Evolutionary conservation across 2,329 filamentous ascomycete species (phyloP).

Genomic region (Monosporascus ibericus): DNA sequence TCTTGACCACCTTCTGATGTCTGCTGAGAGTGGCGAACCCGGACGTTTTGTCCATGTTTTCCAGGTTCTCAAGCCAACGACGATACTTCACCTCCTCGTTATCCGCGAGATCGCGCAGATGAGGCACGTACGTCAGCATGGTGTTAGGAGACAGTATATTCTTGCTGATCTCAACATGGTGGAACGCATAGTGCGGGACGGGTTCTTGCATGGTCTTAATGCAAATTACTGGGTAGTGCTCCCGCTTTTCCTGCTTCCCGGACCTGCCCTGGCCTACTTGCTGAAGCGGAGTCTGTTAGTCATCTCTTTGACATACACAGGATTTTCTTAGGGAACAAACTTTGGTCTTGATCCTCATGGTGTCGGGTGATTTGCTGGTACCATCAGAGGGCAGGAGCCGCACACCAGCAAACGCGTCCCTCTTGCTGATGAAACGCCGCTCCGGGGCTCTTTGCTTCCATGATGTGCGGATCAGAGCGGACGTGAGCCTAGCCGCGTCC

Average conservation of each 20-base stretch:
- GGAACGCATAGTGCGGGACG: slow-evolving; percentile 54
- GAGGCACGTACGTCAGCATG: slow-evolving; percentile 54
- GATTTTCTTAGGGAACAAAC: slow-evolving; percentile 22
- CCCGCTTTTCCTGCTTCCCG: slow-evolving; percentile 38
- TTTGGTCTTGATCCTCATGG: slow-evolving; percentile 47
- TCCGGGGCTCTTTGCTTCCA: slow-evolving; percentile 33
- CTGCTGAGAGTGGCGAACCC: slow-evolving; percentile 50
- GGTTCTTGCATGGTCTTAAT: slow-evolving; percentile 44
- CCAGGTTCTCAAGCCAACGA: slow-evolving; percentile 50
- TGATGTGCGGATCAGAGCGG: slow-evolving; percentile 38
- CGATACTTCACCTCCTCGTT: slow-evolving; percentile 51
- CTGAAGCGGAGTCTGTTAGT: slow-evolving; percentile 17
- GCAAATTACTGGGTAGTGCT: slow-evolving; percentile 35
- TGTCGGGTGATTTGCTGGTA: slow-evolving; percentile 26
- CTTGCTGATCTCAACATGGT: slow-evolving; percentile 53
- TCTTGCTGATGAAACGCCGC: slow-evolving; percentile 33
- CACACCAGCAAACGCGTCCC: slow-evolving; percentile 43
- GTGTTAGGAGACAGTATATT: slow-evolving; percentile 56
- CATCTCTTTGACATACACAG: neutral
- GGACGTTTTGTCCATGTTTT: slow-evolving; percentile 51
- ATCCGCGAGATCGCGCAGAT: slow-evolving; percentile 50
- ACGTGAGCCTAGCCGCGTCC: slow-evolving; percentile 37
- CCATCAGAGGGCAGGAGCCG: slow-evolving; percentile 26
- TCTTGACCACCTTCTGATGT: slow-evolving; percentile 43
- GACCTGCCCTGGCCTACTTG: slow-evolving; percentile 33